Evolutionary conservation across 441 rosid species (phyloP), one percentile per base, ranked within the genome.

Genomic region (Gossypium davidsonii): DNA sequence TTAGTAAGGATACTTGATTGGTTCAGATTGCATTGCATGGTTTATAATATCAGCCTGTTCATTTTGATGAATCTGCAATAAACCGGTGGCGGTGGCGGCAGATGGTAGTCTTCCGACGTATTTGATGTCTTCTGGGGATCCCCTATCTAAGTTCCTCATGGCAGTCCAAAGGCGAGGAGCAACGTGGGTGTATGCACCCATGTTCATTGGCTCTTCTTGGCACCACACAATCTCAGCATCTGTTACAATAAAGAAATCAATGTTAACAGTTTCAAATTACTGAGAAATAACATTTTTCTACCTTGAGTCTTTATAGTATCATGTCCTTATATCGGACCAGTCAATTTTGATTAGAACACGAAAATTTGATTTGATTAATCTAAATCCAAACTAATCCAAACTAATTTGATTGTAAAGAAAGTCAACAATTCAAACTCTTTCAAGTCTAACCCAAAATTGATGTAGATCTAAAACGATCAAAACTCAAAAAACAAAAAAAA

Each of bases 181-280:
- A 23, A 87, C 69, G 71, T 84, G 83, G 77, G 79, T 84, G 77
- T 79, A 85, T 44, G 89, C 91, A 59, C 91, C 91, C 89, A 87
- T 87, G 81, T 87, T 87, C 88, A 84, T 80, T 2, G 91, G 78
- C 81, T 87, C 91, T 75, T 85, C 91, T 76, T 85, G 91, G 82
- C 88, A 85, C 91, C 91, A 85, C 1, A 85, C 89, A 1, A 85
- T 77, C 77, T 87, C 91, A 0, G 91, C 91, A 77, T 87, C 91
- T 87, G 59, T 46, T 61, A 48, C 34, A 65, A 18, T 3, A n/a
- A 58, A 57, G 23, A 58, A 42, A 31, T 11, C 17, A 49, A 34
- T 70, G 44, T 51, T 12, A 55, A 0, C 3, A 20, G 3, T 9
- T 20, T 21, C 28, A 20, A 20, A 56, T 10, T 6, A 6, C 1